Conservation (phyloP, 2,329 filamentous ascomycete species). For the Diaporthe destruens region DNA sequence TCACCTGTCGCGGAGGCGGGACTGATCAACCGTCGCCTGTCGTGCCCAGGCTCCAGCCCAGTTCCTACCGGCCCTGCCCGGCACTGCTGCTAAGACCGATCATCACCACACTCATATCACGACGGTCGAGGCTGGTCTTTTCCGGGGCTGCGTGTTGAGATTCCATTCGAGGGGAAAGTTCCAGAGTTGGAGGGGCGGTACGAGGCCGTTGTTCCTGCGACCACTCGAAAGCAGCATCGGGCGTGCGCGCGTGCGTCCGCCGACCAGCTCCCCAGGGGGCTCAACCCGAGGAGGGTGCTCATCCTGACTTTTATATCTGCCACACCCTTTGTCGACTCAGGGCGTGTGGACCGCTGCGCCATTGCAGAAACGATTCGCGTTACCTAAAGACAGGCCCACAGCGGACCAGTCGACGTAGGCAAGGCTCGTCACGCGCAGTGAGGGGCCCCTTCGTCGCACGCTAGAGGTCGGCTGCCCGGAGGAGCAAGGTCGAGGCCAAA, state of each 20-base stretch:
- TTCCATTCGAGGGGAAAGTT: constrained; percentile 32
- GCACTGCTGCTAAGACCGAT: constrained; percentile 22
- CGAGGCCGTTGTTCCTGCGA: constrained; percentile 28
- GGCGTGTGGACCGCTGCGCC: constrained; percentile 37
- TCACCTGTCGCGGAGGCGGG: constrained; percentile 37
- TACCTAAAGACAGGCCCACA: constrained; percentile 42
- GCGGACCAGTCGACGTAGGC: constrained; percentile 33
- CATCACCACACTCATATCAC: constrained; percentile 26
- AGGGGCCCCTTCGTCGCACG: constrained; percentile 35
- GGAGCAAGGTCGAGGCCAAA: constrained; percentile 32
- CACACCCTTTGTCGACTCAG: constrained; percentile 40
- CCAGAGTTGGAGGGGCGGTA: constrained; percentile 35
- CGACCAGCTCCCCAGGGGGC: constrained; percentile 6
- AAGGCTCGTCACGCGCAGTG: constrained; percentile 37
- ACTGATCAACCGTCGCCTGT: constrained; percentile 31
- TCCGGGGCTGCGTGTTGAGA: constrained; percentile 31
- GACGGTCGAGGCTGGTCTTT: constrained; percentile 34
- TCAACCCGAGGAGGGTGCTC: constrained; percentile 36
- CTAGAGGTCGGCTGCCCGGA: constrained; percentile 35
- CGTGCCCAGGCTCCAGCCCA: constrained; percentile 23
- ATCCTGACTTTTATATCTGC: constrained; percentile 41
- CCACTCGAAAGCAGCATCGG: constrained; percentile 18
- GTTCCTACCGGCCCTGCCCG: constrained; percentile 11
- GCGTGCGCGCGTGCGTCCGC: neutral
- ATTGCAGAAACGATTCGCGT: constrained; percentile 39